Base-by-base conservation (phyloP, 345 rosid species). In the Raphanus raphanistrum region DNA sequence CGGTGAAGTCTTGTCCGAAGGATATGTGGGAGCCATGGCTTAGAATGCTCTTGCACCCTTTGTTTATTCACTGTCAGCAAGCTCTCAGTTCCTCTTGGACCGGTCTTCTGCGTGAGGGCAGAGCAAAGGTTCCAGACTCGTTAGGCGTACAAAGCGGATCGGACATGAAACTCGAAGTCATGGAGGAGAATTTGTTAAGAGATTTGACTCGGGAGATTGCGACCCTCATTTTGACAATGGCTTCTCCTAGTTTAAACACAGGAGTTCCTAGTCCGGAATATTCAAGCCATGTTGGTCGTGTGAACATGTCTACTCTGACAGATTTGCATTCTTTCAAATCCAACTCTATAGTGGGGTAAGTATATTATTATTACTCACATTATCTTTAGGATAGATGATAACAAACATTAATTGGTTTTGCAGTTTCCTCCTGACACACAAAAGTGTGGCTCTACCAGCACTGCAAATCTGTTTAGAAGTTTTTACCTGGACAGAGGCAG, bases 161-260 rank as follows among this genome's bases (percentile, higher is more conserved):
- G 16, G 97, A 92, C 77, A 78, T 94, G 84, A 88, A 92, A 82
- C 87, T 87, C 13, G 97, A 94, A 90, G 98, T 92, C 27, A 92
- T 92, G 93, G 97, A 92, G 79, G 98, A 94, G 72, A 94, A 88
- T 85, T 64, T 92, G 67, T 91, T 92, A 55, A 79, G 98, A 71
- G 97, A 86, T 77, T 80, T 94, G 72, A 92, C 98, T 69, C 90
- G 93, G 80, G 98, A 94, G 84, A 84, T 88, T 38, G 86, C 90
- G 52, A 69, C 82, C 21, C 95, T 94, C 63, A 89, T 94, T 27
- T 84, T 89, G 33, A 73, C 76, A 26, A 85, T 92, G 73, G 93
- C 91, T 60, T 94, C 91, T 15, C 87, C 93, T 0, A 86, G 84
- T 72, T 78, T 90, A 74, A 94, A 94, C 70, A 58, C 75, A 0